A percentile compares a stretch with the other conserved stretches of the same genome.
These are phyloP conservation scores for Hygrophorus pudorinus DNA, from an alignment of 768 basidiomycete species.

Conservation along the genomic window DNA sequence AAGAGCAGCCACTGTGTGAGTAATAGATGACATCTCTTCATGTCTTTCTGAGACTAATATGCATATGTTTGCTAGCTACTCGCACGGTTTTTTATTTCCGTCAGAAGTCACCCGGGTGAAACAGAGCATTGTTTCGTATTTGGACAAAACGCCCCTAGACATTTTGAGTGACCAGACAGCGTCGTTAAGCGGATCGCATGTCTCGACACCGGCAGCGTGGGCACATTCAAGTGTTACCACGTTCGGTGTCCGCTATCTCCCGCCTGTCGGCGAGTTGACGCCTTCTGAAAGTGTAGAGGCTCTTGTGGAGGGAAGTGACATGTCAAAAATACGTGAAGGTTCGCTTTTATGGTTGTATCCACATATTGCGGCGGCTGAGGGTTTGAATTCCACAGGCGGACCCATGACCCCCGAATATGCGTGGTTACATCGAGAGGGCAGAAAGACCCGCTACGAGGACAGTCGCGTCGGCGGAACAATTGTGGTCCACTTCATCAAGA, in stretches of 20 bases:
- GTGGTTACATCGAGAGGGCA: slow-evolving; percentile 68
- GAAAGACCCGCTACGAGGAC: slow-evolving; percentile 50
- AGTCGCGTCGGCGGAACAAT: slow-evolving; percentile 84
- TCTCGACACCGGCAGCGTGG: slow-evolving; percentile 53
- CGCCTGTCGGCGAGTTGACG: slow-evolving; percentile 57
- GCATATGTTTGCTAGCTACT: slow-evolving; percentile 45
- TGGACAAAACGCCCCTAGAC: slow-evolving; percentile 34
- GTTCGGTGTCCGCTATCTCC: slow-evolving; percentile 68
- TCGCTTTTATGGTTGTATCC: slow-evolving; percentile 7
- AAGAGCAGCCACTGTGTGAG: slow-evolving; percentile 84
- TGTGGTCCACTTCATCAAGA: slow-evolving; percentile 96
- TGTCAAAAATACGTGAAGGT: slow-evolving; percentile 68
- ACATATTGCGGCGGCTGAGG: neutral
- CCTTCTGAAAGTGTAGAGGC: slow-evolving; percentile 75
- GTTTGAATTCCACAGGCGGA: slow-evolving; percentile 29
- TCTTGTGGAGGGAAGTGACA: slow-evolving; percentile 83
- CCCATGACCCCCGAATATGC: slow-evolving; percentile 52
- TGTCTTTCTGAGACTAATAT: slow-evolving; percentile 5
- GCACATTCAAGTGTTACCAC: slow-evolving; percentile 79
- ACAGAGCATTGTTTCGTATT: slow-evolving; percentile 39
- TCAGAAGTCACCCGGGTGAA: slow-evolving; percentile 71
- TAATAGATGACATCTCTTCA: slow-evolving; percentile 11
- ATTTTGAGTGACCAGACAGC: slow-evolving; percentile 18
- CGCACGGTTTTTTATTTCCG: slow-evolving; percentile 93
- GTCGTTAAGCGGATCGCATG: slow-evolving; percentile 18